Evolutionary conservation across 1,284 basidiomycete genomes (phyloP).

Genomic region (Ustilago vetiveriae): DNA sequence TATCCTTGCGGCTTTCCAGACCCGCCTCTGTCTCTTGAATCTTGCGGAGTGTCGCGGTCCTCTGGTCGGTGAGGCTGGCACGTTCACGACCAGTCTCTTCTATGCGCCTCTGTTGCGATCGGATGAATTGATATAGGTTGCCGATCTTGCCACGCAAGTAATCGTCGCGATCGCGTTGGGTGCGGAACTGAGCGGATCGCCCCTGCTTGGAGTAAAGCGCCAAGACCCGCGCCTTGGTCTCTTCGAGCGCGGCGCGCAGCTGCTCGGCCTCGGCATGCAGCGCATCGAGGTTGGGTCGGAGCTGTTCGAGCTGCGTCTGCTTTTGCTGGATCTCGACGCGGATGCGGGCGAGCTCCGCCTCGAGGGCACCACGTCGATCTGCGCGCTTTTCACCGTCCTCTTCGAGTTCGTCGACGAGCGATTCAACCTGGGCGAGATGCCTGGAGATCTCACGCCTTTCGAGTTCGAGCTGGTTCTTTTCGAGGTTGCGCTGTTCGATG

Average conservation of each 20-base stretch:
- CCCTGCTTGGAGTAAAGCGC: slow-evolving; percentile 63
- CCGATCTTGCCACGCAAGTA: slow-evolving; percentile 54
- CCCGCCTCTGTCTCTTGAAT: slow-evolving; percentile 76
- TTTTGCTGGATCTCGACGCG: slow-evolving; percentile 42
- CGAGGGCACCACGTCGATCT: slow-evolving; percentile 70
- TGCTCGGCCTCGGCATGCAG: slow-evolving; percentile 73
- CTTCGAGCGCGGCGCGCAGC: slow-evolving; percentile 71
- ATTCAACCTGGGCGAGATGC: slow-evolving; percentile 78
- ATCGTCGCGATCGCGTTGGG: slow-evolving; percentile 57
- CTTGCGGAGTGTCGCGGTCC: slow-evolving; percentile 71
- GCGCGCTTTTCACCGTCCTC: slow-evolving; percentile 64
- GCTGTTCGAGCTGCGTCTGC: slow-evolving; percentile 60
- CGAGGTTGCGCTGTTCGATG: slow-evolving; percentile 76
- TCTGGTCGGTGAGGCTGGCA: slow-evolving; percentile 25
- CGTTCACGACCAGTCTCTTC: slow-evolving; percentile 42
- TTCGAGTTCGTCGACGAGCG: slow-evolving; percentile 81
- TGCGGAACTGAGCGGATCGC: slow-evolving; percentile 59
- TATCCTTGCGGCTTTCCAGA: slow-evolving; percentile 72
- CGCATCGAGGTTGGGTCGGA: slow-evolving; percentile 77
- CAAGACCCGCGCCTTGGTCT: slow-evolving; percentile 53
- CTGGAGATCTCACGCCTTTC: slow-evolving; percentile 71
- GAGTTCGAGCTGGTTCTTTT: slow-evolving; percentile 77
- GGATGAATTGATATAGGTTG: slow-evolving; percentile 42
- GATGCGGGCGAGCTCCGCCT: slow-evolving; percentile 73
- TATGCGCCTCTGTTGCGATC: slow-evolving; percentile 39